Base-by-base conservation (phyloP, 2,329 filamentous ascomycete genomes). In the Venturia pyrina region DNA sequence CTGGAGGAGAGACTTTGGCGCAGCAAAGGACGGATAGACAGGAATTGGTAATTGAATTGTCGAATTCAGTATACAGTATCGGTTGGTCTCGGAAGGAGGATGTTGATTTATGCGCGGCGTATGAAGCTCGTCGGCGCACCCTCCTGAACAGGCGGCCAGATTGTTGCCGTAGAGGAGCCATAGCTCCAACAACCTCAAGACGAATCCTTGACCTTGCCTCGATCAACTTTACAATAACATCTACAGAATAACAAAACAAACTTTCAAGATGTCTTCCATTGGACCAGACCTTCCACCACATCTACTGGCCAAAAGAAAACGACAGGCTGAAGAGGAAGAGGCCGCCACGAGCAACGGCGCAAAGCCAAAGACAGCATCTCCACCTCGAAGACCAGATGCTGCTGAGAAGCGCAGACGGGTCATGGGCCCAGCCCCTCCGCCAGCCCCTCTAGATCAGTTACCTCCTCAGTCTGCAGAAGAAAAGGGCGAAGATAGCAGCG, bases 231-330 rank as follows among this genome's bases (percentile, higher is more conserved):
- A 21, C 28, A 59, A 59, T 32, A n/a, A 37, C 53, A 19, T 34
- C 28, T 37, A 59, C 53, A 59, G 15, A 32, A 59, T n/a, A n/a
- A 32, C 15, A 4, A n/a, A 19, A 34, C n/a, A 64, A 10, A 17
- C 50, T 17, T 7, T 17, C 56, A 40, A 48, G 32, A 90, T 90
- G 88, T 79, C 87, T 63, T 86, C 85, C 43, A 87, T 90, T 72
- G 89, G 89, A 5, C 89, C 90, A 17, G 81, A 87, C 67, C 75
- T 92, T 32, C 89, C 90, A 15, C 82, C 88, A 5, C 85, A 89
- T 68, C 81, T 89, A 53, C 73, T 84, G 43, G 70, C 81, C 13
- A 80, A 84, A 74, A 72, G 77, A 68, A 77, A 85, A 81, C 77
- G 77, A 75, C 70, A 81, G 69, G 75, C 77, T 66, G 76, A 81